These are phyloP conservation scores for Candida koratica DNA, from an alignment of 805 yeast species.

Conservation along the genomic window DNA sequence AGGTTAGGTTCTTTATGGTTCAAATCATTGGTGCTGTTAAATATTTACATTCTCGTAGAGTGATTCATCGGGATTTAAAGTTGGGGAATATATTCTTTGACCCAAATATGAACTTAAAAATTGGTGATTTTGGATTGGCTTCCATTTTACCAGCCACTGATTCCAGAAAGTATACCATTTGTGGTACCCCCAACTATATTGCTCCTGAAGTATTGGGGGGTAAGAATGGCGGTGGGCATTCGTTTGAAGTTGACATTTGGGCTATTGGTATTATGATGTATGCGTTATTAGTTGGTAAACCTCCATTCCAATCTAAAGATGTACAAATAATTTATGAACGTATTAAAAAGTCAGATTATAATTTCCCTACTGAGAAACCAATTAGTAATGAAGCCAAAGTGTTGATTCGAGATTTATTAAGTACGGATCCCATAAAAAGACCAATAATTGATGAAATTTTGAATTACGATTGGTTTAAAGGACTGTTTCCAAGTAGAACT, in stretches of 20 bases:
- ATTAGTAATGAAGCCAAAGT: slow-evolving; percentile 69
- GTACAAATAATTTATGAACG: slow-evolving; percentile 89
- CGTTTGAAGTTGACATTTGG: slow-evolving; percentile 96
- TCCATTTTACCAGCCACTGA: slow-evolving; percentile 69
- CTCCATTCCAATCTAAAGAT: slow-evolving; percentile 96
- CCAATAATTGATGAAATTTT: slow-evolving; percentile 78
- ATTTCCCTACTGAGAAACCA: slow-evolving; percentile 68
- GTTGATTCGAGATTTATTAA: slow-evolving; percentile 68
- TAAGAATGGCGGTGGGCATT: slow-evolving; percentile 85
- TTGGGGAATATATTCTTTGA: slow-evolving; percentile 95
- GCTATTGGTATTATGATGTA: slow-evolving; percentile 95
- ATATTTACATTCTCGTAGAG: slow-evolving; percentile 87
- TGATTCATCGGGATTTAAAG: slow-evolving; percentile 93
- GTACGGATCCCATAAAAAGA: slow-evolving; percentile 74
- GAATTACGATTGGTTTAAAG: slow-evolving; percentile 82
- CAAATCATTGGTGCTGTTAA: slow-evolving; percentile 93
- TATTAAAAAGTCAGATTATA: slow-evolving; percentile 76
- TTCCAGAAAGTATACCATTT: slow-evolving; percentile 85
- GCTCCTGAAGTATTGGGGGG: slow-evolving; percentile 97
- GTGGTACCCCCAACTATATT: slow-evolving; percentile 98
- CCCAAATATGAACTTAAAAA: slow-evolving; percentile 86
- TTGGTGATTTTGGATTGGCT: slow-evolving; percentile 99
- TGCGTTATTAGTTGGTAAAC: slow-evolving; percentile 88
- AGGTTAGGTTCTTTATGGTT: slow-evolving; percentile 82
- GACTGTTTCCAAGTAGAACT: slow-evolving; percentile 73